phyloP scores from a whole-genome alignment of 495 filamentous ascomycete genomes.

The Pyronema omphalodes region DNA sequence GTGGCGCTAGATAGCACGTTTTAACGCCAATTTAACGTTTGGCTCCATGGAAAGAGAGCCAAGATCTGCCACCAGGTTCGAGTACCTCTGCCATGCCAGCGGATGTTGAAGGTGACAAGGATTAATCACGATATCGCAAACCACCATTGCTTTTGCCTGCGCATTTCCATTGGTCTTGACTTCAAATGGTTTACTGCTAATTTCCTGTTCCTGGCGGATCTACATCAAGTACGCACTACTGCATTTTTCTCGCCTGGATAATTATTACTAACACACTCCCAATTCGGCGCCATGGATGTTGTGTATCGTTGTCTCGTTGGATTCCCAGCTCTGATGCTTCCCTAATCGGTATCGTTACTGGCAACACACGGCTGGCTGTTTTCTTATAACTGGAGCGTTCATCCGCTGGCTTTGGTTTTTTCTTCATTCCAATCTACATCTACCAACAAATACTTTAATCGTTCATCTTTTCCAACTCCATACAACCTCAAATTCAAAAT shows the following conservation, averaged over 20 bases:
- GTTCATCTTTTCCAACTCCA: slow-evolving; percentile 1
- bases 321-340: background rate
- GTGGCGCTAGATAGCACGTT: background rate
- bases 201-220: too few species aligned
- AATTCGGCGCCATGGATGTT: background rate
- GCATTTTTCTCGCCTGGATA: too few species aligned
- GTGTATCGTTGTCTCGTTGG: background rate
- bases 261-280: background rate
- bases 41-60: background rate
- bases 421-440: slow-evolving; percentile 8
- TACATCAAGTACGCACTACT: too few species aligned
- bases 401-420: background rate
- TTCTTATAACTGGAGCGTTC: slow-evolving; percentile 11
- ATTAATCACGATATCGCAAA: background rate
- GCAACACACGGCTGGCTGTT: background rate
- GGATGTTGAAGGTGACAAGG: background rate
- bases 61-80: background rate
- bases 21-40: background rate
- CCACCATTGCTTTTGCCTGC: background rate
- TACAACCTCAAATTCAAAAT: slow-evolving; percentile 11
- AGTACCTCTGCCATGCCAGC: background rate
- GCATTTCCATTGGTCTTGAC: background rate
- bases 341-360: background rate
- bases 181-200: background rate
- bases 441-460: slow-evolving; percentile 4